Conservation (phyloP, 2,329 filamentous ascomycete genomes). For the Magnaporthales sp. region DNA sequence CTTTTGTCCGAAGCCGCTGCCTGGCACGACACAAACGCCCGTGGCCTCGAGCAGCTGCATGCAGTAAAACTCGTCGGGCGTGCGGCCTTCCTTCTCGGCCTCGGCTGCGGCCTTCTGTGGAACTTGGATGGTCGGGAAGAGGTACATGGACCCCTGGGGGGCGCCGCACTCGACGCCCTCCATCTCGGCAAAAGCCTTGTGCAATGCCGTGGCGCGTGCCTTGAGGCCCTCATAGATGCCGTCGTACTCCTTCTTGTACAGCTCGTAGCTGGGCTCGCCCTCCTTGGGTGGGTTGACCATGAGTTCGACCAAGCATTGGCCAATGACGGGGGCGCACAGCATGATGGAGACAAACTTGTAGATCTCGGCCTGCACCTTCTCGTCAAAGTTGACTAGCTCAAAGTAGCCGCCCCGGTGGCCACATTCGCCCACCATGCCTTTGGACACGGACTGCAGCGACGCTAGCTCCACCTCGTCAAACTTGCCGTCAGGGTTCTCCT, state of each 20-base stretch:
- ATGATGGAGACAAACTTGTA: slow-evolving; percentile 99
- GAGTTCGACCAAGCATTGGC: slow-evolving; percentile 91
- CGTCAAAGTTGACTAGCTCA: slow-evolving; percentile 84
- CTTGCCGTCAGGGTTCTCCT: slow-evolving; percentile 55
- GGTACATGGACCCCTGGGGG: slow-evolving; percentile 96
- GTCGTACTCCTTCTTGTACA: slow-evolving; percentile 81
- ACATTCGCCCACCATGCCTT: slow-evolving; percentile 98
- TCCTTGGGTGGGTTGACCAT: slow-evolving; percentile 92
- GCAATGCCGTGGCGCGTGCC: slow-evolving; percentile 74
- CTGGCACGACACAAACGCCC: slow-evolving; percentile 88
- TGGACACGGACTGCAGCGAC: slow-evolving; percentile 87
- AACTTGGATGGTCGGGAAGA: slow-evolving; percentile 89
- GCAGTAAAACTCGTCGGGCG: slow-evolving; percentile 89
- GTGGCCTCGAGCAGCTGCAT: slow-evolving; percentile 85
- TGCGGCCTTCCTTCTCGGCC: slow-evolving; percentile 63
- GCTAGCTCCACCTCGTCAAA: slow-evolving; percentile 84
- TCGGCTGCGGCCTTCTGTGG: slow-evolving; percentile 68
- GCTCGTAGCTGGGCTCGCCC: slow-evolving; percentile 74
- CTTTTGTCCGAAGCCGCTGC: slow-evolving; percentile 89
- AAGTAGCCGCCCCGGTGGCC: slow-evolving; percentile 97
- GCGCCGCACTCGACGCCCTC: slow-evolving; percentile 87
- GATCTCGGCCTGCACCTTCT: slow-evolving; percentile 80
- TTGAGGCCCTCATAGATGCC: slow-evolving; percentile 71
- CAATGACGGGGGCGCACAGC: slow-evolving; percentile 89
- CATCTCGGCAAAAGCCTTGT: slow-evolving; percentile 88